phyloP scores from a whole-genome alignment of 257 asterid species.

The Scutellaria galericulata region DNA sequence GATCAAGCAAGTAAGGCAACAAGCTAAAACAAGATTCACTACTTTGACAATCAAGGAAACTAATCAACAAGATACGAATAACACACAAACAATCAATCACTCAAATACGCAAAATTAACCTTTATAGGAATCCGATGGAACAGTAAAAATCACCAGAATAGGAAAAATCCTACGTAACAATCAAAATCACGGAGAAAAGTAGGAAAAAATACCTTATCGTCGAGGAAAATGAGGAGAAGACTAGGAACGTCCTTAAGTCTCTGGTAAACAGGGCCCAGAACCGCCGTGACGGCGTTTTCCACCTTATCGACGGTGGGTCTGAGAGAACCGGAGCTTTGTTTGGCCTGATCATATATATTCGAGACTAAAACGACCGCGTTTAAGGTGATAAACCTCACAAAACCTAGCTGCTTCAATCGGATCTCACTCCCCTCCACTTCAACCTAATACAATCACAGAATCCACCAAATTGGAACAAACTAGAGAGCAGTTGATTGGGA shows the following conservation, averaged over 20 bases:
- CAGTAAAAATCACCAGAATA: background rate
- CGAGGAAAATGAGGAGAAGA: slow-evolving; percentile 55
- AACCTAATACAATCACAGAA: slow-evolving; percentile 37
- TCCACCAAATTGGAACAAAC: background rate
- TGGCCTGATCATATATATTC: slow-evolving; percentile 53
- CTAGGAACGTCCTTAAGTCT: slow-evolving; percentile 48
- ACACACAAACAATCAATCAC: background rate
- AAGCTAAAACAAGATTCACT: background rate
- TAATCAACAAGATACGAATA: background rate
- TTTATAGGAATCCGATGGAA: background rate
- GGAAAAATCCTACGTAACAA: background rate
- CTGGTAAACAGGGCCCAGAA: slow-evolving; percentile 55
- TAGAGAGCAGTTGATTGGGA: background rate
- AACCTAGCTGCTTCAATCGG: slow-evolving; percentile 61
- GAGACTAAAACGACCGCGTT: slow-evolving; percentile 44
- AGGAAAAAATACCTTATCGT: slow-evolving; percentile 25
- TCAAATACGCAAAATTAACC: background rate
- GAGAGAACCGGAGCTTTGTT: slow-evolving; percentile 58
- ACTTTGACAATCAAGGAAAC: background rate
- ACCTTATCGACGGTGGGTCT: slow-evolving; percentile 53
- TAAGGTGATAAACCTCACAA: slow-evolving; percentile 45
- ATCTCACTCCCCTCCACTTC: slow-evolving; percentile 47
- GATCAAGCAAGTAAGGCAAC: background rate
- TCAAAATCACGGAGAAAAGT: background rate
- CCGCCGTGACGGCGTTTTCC: slow-evolving; percentile 56